phyloP scores from a whole-genome alignment of 2,329 filamentous ascomycete species.

The Simplicillium aogashimaense region DNA sequence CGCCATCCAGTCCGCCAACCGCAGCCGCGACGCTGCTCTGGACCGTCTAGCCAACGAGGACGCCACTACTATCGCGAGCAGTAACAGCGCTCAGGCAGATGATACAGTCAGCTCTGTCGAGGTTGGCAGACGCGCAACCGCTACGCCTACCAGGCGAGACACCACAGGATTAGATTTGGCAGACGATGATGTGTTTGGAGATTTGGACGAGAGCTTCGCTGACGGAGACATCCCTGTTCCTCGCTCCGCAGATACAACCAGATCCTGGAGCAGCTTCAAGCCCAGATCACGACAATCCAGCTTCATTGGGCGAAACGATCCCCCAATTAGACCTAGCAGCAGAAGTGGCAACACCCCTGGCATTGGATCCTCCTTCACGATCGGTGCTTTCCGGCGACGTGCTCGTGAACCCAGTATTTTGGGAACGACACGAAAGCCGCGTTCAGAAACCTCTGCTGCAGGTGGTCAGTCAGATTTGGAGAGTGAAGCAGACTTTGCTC shows the following conservation, averaged over 20 bases:
- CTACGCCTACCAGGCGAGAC: constrained; percentile 26
- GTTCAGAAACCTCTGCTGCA: constrained; percentile 20
- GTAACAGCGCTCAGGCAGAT: background rate
- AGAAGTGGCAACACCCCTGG: constrained; percentile 35
- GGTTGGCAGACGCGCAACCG: constrained; percentile 23
- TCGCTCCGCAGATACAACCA: constrained; percentile 33
- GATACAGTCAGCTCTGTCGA: constrained; percentile 21
- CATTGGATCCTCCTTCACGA: constrained; percentile 41
- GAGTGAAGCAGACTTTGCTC: constrained; percentile 42
- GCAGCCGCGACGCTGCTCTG: constrained; percentile 1
- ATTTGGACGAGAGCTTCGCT: constrained; percentile 31
- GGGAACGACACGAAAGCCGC: constrained; percentile 36
- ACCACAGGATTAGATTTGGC: constrained; percentile 37
- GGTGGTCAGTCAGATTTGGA: constrained; percentile 30
- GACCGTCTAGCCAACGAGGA: background rate
- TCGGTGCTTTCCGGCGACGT: constrained; percentile 47
- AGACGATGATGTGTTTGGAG: constrained; percentile 37
- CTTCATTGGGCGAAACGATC: constrained; percentile 39
- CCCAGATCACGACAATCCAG: constrained; percentile 38
- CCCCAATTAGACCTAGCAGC: constrained; percentile 43
- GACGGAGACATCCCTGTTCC: constrained; percentile 25
- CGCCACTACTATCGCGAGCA: background rate
- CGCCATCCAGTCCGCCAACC: too few relatives aligned
- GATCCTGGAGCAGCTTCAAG: constrained; percentile 35
- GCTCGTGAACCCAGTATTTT: constrained; percentile 53